phyloP scores from a whole-genome alignment of 306 rosid genomes.

The Sicyos edulis region DNA sequence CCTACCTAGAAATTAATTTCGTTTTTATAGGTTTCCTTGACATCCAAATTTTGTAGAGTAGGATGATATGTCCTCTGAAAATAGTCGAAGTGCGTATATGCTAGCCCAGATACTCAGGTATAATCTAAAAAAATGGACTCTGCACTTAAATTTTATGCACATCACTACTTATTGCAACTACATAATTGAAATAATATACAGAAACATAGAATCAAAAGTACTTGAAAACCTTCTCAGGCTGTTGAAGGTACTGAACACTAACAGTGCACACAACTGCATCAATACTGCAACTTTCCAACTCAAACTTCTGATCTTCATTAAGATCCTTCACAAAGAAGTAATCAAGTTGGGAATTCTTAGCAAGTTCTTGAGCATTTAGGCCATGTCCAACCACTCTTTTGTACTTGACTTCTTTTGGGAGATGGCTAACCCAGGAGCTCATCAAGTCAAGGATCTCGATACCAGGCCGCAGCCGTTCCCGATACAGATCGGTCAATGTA shows the following conservation, averaged over 20 bases:
- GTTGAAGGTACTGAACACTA: conserved; percentile 90
- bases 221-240: conserved; percentile 68
- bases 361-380: conserved; percentile 71
- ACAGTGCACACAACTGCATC: conserved; percentile 82
- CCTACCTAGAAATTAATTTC: too few relatives aligned
- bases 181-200: neutral
- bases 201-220: neutral
- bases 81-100: too few relatives aligned
- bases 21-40: too few relatives aligned
- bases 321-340: conserved; percentile 74
- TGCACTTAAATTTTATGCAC: neutral
- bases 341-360: conserved; percentile 58
- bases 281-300: conserved; percentile 44
- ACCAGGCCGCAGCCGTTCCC: conserved; percentile 47
- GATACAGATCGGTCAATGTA: conserved; percentile 51
- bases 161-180: neutral
- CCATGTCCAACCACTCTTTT: conserved; percentile 81
- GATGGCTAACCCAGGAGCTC: conserved; percentile 92
- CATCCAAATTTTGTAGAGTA: too few relatives aligned
- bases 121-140: neutral
- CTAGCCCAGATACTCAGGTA: too few relatives aligned
- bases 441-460: conserved; percentile 62
- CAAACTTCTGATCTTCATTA: conserved; percentile 57
- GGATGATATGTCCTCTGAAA: too few relatives aligned
- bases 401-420: conserved; percentile 52